A percentile compares a stretch with the other conserved stretches of the same genome.
phyloP scores from a whole-genome alignment of 2,329 filamentous ascomycete species.

The Aureobasidium sp. region DNA sequence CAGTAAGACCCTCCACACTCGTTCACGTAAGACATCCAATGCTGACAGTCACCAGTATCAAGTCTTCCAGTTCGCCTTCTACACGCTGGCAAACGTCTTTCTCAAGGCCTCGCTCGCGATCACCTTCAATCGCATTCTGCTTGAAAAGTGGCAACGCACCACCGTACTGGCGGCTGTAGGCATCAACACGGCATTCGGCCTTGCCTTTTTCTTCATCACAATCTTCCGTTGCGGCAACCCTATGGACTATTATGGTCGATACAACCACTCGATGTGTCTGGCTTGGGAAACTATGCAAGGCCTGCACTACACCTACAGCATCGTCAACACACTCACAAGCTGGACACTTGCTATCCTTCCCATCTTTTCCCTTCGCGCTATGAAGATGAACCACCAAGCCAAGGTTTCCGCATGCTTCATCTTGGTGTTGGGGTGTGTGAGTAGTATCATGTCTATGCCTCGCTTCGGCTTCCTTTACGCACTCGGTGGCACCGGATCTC shows the following conservation, averaged over 20 bases:
- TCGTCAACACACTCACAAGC: background rate
- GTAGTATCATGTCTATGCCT: slow-evolving; percentile 5
- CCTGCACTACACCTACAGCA: slow-evolving; percentile 7
- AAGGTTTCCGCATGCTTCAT: slow-evolving; percentile 7
- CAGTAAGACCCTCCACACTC: background rate
- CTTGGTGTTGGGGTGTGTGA: background rate
- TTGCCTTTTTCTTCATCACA: slow-evolving; percentile 23
- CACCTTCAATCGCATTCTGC: slow-evolving; percentile 36
- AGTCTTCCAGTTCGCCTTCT: slow-evolving; percentile 28
- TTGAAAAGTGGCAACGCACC: slow-evolving; percentile 27
- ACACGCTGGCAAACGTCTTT: slow-evolving; percentile 31
- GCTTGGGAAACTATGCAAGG: slow-evolving; percentile 13
- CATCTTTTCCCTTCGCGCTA: background rate
- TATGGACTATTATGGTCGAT: background rate
- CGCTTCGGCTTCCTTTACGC: background rate
- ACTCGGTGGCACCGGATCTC: background rate
- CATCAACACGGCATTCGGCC: slow-evolving; percentile 23
- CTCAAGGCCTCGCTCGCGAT: slow-evolving; percentile 37
- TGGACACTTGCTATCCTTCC: slow-evolving; percentile 1
- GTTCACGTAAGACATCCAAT: background rate
- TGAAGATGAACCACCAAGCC: background rate
- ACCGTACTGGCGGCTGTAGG: slow-evolving; percentile 20
- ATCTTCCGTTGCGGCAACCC: slow-evolving; percentile 7
- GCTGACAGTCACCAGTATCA: slow-evolving; percentile 15
- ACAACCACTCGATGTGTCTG: background rate